phyloP scores from a whole-genome alignment of 306 rosid species.

The Trifolium subterraneum region DNA sequence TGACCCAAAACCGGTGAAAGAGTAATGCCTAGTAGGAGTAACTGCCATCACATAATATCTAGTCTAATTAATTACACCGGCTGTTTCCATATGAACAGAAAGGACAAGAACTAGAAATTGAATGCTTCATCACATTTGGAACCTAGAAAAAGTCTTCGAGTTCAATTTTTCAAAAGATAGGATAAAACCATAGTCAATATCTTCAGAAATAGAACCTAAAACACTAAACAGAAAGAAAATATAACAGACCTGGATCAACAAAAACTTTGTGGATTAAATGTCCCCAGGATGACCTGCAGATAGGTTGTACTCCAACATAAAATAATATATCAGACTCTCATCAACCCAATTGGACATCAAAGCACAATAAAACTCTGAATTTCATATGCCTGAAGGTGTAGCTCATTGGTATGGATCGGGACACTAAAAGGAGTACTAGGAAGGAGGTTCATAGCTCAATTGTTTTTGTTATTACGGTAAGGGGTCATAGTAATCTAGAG shows the following conservation, averaged over 20 bases:
- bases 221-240: conserved; percentile 29
- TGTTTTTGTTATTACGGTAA: too few species aligned
- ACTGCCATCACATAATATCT: conserved; percentile 96
- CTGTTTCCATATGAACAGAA: conserved; percentile 83
- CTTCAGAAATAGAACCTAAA: too few species aligned
- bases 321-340: conserved; percentile 41
- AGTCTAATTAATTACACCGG: conserved; percentile 71
- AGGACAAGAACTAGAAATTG: conserved; percentile 39
- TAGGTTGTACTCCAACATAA: conserved; percentile 61
- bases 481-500: too few species aligned
- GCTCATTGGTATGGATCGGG: too few species aligned
- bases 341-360: conserved; percentile 37
- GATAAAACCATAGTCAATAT: too few species aligned
- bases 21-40: conserved; percentile 88
- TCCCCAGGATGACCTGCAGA: conserved; percentile 89
- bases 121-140: conserved; percentile 39
- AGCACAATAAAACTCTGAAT: conserved; percentile 20
- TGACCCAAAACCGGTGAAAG: conserved; percentile 84
- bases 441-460: too few species aligned
- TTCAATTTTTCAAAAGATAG: too few species aligned
- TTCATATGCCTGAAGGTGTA: neutral
- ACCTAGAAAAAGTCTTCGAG: too few species aligned
- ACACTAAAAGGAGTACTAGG: too few species aligned
- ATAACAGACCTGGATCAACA: conserved; percentile 76
- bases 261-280: conserved; percentile 93